phyloP scores from a whole-genome alignment of 768 basidiomycete genomes.

The Boletus sp. region DNA sequence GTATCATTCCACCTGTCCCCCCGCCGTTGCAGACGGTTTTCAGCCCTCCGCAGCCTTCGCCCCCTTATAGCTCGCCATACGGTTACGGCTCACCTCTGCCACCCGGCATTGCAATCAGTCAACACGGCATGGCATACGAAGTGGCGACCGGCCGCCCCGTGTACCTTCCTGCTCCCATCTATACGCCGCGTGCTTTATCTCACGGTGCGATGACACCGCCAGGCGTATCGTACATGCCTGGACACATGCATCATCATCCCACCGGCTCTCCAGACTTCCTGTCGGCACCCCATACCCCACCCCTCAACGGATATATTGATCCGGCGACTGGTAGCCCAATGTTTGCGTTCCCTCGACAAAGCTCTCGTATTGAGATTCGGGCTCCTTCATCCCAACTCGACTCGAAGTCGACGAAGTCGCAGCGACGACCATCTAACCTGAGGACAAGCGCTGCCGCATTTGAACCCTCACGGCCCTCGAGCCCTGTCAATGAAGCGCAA shows the following conservation, averaged over 20 bases:
- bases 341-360: conserved; percentile 70
- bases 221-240: conserved; percentile 50
- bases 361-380: conserved; percentile 71
- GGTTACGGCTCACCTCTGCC: conserved; percentile 53
- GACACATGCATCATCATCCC: conserved; percentile 61
- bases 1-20: conserved; percentile 36
- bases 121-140: conserved; percentile 79
- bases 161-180: conserved; percentile 64
- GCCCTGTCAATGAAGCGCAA: conserved; percentile 20
- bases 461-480: conserved; percentile 40
- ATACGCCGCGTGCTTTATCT: conserved; percentile 64
- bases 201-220: conserved; percentile 51
- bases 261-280: conserved; percentile 62
- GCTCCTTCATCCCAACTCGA: conserved; percentile 42
- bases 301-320: conserved; percentile 61
- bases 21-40: conserved; percentile 46
- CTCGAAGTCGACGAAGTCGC: conserved; percentile 19
- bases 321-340: conserved; percentile 65
- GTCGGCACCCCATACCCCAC: conserved; percentile 56
- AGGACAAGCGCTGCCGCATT: conserved; percentile 52
- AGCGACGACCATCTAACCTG: conserved; percentile 38
- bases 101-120: conserved; percentile 70
- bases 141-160: conserved; percentile 79
- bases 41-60: conserved; percentile 43
- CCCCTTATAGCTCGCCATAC: conserved; percentile 68